Evolutionary conservation across 148 eudicot species (phyloP).

Genomic region (Agrostemma githago): DNA sequence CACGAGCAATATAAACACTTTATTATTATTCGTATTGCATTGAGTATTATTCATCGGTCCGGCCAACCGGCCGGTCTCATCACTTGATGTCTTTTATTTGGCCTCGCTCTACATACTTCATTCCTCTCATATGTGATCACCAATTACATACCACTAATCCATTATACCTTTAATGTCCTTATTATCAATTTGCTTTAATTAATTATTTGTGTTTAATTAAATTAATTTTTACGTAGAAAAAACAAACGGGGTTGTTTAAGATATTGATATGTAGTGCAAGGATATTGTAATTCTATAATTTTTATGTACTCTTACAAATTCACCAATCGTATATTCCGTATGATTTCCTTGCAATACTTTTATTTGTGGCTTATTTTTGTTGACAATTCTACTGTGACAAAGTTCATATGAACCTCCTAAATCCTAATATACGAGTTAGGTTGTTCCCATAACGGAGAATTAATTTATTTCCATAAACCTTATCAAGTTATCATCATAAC

Average conservation of each 20-base stretch:
- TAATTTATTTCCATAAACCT: too few relatives aligned
- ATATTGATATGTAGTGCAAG: slow-evolving; percentile 5
- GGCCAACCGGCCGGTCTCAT: background rate
- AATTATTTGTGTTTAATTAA: slow-evolving; percentile 5
- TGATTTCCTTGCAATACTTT: background rate
- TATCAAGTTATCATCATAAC: too few relatives aligned
- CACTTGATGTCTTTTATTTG: background rate
- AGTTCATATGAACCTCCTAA: too few relatives aligned
- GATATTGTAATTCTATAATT: slow-evolving; percentile 12
- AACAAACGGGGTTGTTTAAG: background rate
- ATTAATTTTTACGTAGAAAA: background rate
- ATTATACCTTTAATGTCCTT: background rate
- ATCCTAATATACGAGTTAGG: too few relatives aligned
- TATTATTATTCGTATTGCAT: background rate
- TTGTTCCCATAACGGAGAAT: too few relatives aligned
- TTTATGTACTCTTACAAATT: background rate
- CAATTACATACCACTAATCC: background rate
- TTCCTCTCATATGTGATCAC: background rate
- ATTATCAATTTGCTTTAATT: slow-evolving; percentile 2
- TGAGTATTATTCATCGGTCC: background rate
- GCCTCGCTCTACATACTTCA: slow-evolving; percentile 2
- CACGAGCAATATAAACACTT: slow-evolving; percentile 24
- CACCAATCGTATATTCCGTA: background rate
- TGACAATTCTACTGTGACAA: too few relatives aligned
- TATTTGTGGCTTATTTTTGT: background rate